phyloP scores from a whole-genome alignment of 495 filamentous ascomycete genomes.

The Penicillium antarcticum region DNA sequence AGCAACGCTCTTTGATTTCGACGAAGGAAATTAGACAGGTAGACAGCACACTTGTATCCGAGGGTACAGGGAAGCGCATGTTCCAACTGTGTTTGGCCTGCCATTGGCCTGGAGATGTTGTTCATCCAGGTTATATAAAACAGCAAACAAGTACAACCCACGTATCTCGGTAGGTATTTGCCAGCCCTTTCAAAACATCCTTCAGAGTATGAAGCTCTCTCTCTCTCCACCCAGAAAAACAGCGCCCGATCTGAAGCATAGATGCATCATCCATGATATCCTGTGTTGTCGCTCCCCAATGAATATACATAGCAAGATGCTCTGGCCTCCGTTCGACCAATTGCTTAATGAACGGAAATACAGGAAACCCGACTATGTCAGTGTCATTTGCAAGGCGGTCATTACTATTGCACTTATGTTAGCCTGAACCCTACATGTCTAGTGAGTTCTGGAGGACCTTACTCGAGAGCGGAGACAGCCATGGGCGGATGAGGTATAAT shows the following conservation, averaged over 20 bases:
- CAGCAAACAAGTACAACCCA: neutral
- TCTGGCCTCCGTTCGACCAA: constrained; percentile 13
- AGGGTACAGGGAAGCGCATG: neutral
- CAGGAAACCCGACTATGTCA: constrained; percentile 48
- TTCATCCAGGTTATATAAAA: neutral
- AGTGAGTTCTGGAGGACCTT: neutral
- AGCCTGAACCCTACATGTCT: too few relatives aligned
- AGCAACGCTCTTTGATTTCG: neutral
- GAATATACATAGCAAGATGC: constrained; percentile 37
- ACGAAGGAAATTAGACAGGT: constrained; percentile 1
- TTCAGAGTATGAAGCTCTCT: neutral
- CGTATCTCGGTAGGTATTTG: neutral
- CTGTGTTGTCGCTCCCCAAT: constrained; percentile 52
- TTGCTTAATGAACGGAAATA: constrained; percentile 44
- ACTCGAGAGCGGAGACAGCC: constrained; percentile 10
- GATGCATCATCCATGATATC: neutral
- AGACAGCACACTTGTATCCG: constrained; percentile 7
- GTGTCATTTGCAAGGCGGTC: constrained; percentile 36
- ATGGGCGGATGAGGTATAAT: too few relatives aligned
- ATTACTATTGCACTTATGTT: too few relatives aligned
- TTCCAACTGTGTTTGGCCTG: constrained; percentile 18
- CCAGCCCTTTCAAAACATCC: neutral
- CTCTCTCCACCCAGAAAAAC: neutral
- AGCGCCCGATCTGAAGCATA: neutral
- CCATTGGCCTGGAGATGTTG: neutral